Conservation (phyloP, 1,284 basidiomycete genomes). For the Heterobasidion parviporum region DNA sequence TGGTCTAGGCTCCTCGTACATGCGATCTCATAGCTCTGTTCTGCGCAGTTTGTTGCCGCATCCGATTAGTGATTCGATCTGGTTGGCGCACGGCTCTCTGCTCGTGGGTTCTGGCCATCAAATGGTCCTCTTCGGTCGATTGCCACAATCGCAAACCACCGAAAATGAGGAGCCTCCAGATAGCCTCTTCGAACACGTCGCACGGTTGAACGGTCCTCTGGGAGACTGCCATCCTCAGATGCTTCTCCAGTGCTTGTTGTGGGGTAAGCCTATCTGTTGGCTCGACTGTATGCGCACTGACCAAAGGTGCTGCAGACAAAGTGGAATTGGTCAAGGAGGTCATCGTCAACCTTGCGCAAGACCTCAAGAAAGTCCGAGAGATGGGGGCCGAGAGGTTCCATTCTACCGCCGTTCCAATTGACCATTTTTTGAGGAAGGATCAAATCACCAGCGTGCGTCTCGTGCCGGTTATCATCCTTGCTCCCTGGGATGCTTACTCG, state of each 20-base stretch:
- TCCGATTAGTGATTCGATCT: constrained; percentile 79
- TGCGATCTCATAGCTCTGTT: background rate
- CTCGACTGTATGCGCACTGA: background rate
- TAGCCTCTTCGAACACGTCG: constrained; percentile 74
- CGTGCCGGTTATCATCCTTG: too few species aligned
- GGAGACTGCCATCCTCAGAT: constrained; percentile 89
- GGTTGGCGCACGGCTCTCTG: constrained; percentile 75
- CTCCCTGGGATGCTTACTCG: too few species aligned
- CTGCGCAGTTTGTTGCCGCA: constrained; percentile 59
- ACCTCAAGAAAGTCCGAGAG: constrained; percentile 16
- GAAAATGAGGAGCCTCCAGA: constrained; percentile 13
- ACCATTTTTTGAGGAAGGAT: constrained; percentile 41
- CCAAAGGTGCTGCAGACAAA: constrained; percentile 46
- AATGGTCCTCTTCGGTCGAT: constrained; percentile 59
- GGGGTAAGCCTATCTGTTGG: constrained; percentile 47
- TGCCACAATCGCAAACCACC: constrained; percentile 17
- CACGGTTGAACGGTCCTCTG: constrained; percentile 75
- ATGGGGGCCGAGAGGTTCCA: constrained; percentile 20
- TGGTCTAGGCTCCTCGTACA: constrained; percentile 1
- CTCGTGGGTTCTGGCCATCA: constrained; percentile 73
- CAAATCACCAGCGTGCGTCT: constrained; percentile 10
- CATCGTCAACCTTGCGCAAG: constrained; percentile 56
- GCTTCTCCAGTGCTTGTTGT: constrained; percentile 83
- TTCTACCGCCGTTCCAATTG: constrained; percentile 44
- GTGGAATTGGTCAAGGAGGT: constrained; percentile 77